Base-by-base conservation (phyloP, 2,329 filamentous ascomycete genomes). In the Clonostachys sp. region DNA sequence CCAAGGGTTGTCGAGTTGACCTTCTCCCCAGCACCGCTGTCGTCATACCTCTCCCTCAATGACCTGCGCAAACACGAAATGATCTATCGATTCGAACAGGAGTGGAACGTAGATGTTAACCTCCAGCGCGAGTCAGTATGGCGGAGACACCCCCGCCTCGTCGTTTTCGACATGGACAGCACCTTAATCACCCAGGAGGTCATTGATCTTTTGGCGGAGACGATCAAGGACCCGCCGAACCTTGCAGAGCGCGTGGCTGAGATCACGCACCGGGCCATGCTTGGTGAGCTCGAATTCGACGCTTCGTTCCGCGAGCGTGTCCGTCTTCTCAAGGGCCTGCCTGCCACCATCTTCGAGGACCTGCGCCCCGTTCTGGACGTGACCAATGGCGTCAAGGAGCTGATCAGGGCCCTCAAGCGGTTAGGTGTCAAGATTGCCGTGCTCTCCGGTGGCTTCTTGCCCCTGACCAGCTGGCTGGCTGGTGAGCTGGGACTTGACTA, bases 101-200 rank as follows among this genome's bases (percentile, higher is more conserved):
- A 92, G 64, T 95, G 89, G 89, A 91, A 91, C 59, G 85, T 94
- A 39, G 89, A 95, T 65, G 86, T 92, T 13, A 81, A 88, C 17
- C 74, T 95, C 52, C 89, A 95, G 65, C 68, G 68, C 39, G 88
- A 92, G 61, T 80, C 74, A 33, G 74, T 92, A 34, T 90, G 86
- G 74, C 77, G 90, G 49, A 80, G 86, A 30, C 82, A 95, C 66
- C 91, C 91, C 55, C 82, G 92, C 9, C 75, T 97, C 12, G 91
- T 92, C 5, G 89, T 96, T 34, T 99, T 99, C 61, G 94, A 99
- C 66, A 99, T 99, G 94, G 94, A 99, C 71, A 94, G 87, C 66
- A 99, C 94, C 0, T 79, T 99, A 50, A 97, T 99, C 63, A 87
- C 92, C 46, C 91, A 99, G 66, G 94, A 99, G 71, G 91, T 96